phyloP scores from a whole-genome alignment of 768 basidiomycete genomes.

The Neoboletus subvelutipes region DNA sequence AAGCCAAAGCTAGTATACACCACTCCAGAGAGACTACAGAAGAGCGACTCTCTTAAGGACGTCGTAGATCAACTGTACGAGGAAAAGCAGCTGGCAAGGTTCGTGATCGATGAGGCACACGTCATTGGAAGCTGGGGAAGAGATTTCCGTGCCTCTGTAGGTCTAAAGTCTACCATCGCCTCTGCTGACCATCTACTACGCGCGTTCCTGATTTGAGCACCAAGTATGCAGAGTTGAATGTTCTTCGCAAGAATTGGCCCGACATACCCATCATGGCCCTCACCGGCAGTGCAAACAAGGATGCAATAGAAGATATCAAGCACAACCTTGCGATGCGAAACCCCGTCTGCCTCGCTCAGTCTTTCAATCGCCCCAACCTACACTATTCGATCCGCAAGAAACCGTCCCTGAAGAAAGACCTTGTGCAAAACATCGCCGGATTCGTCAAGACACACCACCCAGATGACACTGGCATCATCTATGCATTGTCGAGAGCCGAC shows the following conservation, averaged over 20 bases:
- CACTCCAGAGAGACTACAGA: conserved; percentile 86
- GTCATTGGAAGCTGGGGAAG: conserved; percentile 95
- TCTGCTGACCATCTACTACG: neutral
- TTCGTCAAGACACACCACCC: conserved; percentile 64
- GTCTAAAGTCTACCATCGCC: conserved; percentile 24
- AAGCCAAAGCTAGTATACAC: conserved; percentile 78
- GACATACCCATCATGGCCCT: conserved; percentile 91
- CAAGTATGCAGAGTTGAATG: conserved; percentile 68
- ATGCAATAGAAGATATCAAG: conserved; percentile 78
- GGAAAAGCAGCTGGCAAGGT: conserved; percentile 66
- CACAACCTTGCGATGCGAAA: conserved; percentile 62
- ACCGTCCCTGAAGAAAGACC: conserved; percentile 39
- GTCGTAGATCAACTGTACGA: conserved; percentile 61
- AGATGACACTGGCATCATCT: conserved; percentile 77
- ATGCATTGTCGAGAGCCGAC: conserved; percentile 65
- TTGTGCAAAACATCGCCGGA: conserved; percentile 59
- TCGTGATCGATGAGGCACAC: conserved; percentile 97
- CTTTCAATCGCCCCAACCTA: conserved; percentile 94
- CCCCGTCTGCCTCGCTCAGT: conserved; percentile 62
- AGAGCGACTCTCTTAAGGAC: conserved; percentile 53
- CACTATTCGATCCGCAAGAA: conserved; percentile 66
- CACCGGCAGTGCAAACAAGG: conserved; percentile 88
- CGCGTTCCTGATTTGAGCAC: conserved; percentile 11
- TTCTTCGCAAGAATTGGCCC: conserved; percentile 73
- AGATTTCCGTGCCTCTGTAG: conserved; percentile 82